Conservation (phyloP, 1,284 basidiomycete genomes). For the Ganoderma meredithae region DNA sequence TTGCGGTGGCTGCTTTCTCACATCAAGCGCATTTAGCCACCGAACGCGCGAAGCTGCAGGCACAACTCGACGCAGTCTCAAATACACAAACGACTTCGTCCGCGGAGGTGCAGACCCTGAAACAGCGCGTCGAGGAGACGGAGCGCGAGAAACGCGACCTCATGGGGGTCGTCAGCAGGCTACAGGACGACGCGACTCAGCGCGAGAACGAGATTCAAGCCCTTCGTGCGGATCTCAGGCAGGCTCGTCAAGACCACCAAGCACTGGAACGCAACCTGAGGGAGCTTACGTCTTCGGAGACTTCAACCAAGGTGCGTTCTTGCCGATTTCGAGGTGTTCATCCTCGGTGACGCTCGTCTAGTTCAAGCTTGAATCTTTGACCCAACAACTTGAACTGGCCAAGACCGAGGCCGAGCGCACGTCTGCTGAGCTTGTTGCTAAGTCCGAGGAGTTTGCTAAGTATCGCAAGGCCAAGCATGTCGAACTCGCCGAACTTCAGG, state of each 20-base stretch:
- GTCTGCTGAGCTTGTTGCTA: slow-evolving; percentile 64
- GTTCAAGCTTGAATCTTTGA: slow-evolving; percentile 83
- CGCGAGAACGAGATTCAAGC: slow-evolving; percentile 77
- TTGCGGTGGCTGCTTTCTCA: slow-evolving; percentile 8
- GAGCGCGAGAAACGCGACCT: slow-evolving; percentile 85
- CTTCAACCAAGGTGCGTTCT: slow-evolving; percentile 66
- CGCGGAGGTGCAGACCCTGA: slow-evolving; percentile 63
- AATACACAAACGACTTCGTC: slow-evolving; percentile 65
- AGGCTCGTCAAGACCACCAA: slow-evolving; percentile 77
- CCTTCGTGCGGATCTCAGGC: slow-evolving; percentile 72
- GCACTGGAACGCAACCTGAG: slow-evolving; percentile 69
- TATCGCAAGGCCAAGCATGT: slow-evolving; percentile 78
- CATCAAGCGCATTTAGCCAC: slow-evolving; percentile 47
- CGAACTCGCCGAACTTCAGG: slow-evolving; percentile 77
- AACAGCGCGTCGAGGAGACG: slow-evolving; percentile 68
- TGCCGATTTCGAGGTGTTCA: no score
- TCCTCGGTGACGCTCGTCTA: slow-evolving; percentile 39
- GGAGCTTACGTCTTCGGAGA: slow-evolving; percentile 73
- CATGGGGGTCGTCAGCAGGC: slow-evolving; percentile 72
- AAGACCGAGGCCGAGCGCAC: slow-evolving; percentile 75
- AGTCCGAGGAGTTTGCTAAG: slow-evolving; percentile 77
- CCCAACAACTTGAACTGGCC: slow-evolving; percentile 80
- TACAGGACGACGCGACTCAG: slow-evolving; percentile 74
- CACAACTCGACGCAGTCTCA: slow-evolving; percentile 59
- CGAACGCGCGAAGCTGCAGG: slow-evolving; percentile 59